Evolutionary conservation across 73 alveolate genomes (phyloP), one percentile per base, ranked within the genome.

Genomic region (Paramecium biaurelia): DNA sequence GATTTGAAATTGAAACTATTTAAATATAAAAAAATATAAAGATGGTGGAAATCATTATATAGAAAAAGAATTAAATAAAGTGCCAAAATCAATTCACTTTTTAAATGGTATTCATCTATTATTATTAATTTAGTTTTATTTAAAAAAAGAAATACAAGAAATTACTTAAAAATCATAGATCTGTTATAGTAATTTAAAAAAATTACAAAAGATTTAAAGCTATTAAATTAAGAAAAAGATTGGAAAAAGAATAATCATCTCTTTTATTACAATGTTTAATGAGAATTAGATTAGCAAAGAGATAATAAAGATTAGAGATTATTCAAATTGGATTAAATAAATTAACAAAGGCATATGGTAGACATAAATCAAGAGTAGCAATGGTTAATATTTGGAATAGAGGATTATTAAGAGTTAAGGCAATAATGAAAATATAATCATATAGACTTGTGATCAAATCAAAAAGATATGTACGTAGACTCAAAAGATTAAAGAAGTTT

Each of bases 361-460:
- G 34, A 24, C 56, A 79, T 47, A 79, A 79, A 79, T 47, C 41
- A 12, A 79, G 56, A 79, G 24, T 79, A 41, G 42, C 74, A 3
- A 20, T 42, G 47, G 74, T 41, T 3, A 43, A 79, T 42, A 43
- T 47, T 0, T 20, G 42, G 42, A 79, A 79, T 79, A 23, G 5
- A 2, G 90, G 90, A 30, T 30, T 79, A 15, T 23, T 42, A 45
- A 79, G 90, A 15, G 53, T 24, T 4, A 43, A 79, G 23, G 76
- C 90, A 7, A 79, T 47, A 5, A 24, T 30, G 56, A 79, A 34
- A 79, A 79, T 79, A 43, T 47, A 79, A 18, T 1, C 45, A 10
- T 79, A 79, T 79, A 14, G 90, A 24, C 56, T 79, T 10, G 90
- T 79, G n/a, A 79, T 79, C 0, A 79, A 79, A 79, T 79, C 90